Base-by-base conservation (phyloP, 352 stramenopile species). In the Globisporangium paroecandrum region DNA sequence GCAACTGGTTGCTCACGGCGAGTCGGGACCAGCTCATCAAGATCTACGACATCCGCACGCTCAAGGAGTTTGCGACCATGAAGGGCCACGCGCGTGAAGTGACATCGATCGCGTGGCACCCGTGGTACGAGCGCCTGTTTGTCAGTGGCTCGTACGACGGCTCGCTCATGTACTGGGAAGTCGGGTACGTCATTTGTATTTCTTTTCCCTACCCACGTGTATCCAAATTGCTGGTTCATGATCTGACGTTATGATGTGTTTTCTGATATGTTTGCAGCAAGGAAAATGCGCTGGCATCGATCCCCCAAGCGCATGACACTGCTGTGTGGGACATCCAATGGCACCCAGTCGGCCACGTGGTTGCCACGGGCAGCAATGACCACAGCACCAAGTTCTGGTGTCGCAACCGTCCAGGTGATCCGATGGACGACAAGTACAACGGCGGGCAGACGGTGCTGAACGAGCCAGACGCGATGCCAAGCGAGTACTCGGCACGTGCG, bases 21-120 rank as follows among this genome's bases (percentile, higher is more conserved):
- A 98, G 90, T 80, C 83, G 96, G n/a, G 97, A 99, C 82, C 96
- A 99, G 70, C 77, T 99, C 43, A 98, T 99, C 68, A 99, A 99
- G 78, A 85, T 99, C 43, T 99, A 99, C 77, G 97, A 99, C 74
- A 98, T 99, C 65, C 92, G 97, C 46, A 98, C 89, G 56, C 95
- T 99, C 79, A 99, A 97, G 73, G 92, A 97, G 72, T 93, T 97
- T 74, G 89, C 87, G 51, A 98, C 94, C 27, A 82, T 99, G 38
- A 98, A 98, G 70, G 96, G 95, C 15, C 97, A 99, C 81, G 81
- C 96, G 74, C 96, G 97, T 46, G 95, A 99, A 79, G 96, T 99
- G 5, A 99, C 97, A 2, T 97, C 90, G 41, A 82, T 99, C 43
- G 94, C 94, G 22, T 99, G 97, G 97, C 97, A 99, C 79, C 97